These are phyloP conservation scores for Beauveria sp. DNA, from an alignment of 2,329 filamentous ascomycete species.

Conservation along the genomic window DNA sequence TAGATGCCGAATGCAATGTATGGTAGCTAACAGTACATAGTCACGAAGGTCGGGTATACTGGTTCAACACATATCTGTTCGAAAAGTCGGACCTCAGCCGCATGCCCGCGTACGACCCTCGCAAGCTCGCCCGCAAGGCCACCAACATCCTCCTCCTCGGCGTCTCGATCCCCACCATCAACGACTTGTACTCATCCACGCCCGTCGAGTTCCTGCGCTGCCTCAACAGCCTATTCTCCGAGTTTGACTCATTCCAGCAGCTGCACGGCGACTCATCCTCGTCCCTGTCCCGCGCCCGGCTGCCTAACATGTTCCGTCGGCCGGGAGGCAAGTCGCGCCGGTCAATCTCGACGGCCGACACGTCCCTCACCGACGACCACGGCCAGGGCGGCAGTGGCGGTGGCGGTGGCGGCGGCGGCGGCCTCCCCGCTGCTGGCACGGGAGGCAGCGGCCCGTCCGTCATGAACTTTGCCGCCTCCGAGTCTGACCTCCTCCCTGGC, in stretches of 20 bases:
- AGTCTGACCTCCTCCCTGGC: conserved; percentile 63
- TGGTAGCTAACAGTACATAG: conserved; percentile 33
- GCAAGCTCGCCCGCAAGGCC: conserved; percentile 80
- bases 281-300: conserved; percentile 66
- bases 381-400: conserved; percentile 18
- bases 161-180: conserved; percentile 78
- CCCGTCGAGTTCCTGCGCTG: conserved; percentile 81
- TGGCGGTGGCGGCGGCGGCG: conserved; percentile 18
- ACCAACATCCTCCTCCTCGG: conserved; percentile 92
- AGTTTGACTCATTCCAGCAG: conserved; percentile 91
- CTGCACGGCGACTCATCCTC: conserved; percentile 70
- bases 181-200: conserved; percentile 76
- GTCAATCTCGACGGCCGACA: conserved; percentile 40
- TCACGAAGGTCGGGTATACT: conserved; percentile 90
- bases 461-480: conserved; percentile 51
- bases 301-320: conserved; percentile 78
- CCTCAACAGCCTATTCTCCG: conserved; percentile 74
- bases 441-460: conserved; percentile 34
- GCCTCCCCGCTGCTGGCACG: conserved; percentile 20
- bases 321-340: conserved; percentile 50
- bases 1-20: neutral
- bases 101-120: conserved; percentile 77
- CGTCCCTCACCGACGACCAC: conserved; percentile 19
- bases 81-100: conserved; percentile 70
- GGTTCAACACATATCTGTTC: conserved; percentile 96